phyloP scores from a whole-genome alignment of 306 rosid species.

The Astragalus glycyphyllos region DNA sequence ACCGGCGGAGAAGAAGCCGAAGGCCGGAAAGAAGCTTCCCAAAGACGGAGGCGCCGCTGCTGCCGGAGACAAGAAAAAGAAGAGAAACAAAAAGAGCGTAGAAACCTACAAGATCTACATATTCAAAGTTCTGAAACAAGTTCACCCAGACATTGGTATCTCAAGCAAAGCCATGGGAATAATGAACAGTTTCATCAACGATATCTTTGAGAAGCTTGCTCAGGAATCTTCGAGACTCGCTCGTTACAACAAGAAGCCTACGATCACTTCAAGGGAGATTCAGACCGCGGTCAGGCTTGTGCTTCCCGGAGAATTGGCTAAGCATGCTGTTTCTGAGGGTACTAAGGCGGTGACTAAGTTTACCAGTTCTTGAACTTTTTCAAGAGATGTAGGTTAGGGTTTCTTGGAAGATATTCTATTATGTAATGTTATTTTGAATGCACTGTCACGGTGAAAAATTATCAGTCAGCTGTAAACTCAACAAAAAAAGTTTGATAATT shows the following conservation, averaged over 20 bases:
- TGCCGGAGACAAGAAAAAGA: conserved; percentile 78
- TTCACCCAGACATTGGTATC: conserved; percentile 78
- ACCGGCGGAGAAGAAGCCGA: conserved; percentile 77
- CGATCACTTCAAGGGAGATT: conserved; percentile 76
- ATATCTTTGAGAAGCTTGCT: conserved; percentile 79
- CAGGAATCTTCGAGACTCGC: conserved; percentile 74
- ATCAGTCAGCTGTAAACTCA: no score
- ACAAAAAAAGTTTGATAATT: no score
- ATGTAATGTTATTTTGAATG: no score
- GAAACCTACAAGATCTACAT: conserved; percentile 86
- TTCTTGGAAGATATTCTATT: no score
- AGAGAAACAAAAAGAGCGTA: conserved; percentile 66
- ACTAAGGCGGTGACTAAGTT: conserved; percentile 82
- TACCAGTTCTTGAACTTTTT: conserved; percentile 48
- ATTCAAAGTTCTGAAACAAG: conserved; percentile 77
- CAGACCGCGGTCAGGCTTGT: conserved; percentile 80
- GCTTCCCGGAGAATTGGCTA: conserved; percentile 74
- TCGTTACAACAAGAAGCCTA: conserved; percentile 79
- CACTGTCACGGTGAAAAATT: no score
- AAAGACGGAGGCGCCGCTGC: conserved; percentile 62
- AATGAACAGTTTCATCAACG: conserved; percentile 81
- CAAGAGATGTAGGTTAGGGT: no score
- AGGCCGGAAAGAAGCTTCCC: conserved; percentile 81
- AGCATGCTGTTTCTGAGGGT: conserved; percentile 77
- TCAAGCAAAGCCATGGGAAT: conserved; percentile 81